Base-by-base conservation (phyloP, 2,329 filamentous ascomycete genomes). In the Fusarium chlamydosporum region DNA sequence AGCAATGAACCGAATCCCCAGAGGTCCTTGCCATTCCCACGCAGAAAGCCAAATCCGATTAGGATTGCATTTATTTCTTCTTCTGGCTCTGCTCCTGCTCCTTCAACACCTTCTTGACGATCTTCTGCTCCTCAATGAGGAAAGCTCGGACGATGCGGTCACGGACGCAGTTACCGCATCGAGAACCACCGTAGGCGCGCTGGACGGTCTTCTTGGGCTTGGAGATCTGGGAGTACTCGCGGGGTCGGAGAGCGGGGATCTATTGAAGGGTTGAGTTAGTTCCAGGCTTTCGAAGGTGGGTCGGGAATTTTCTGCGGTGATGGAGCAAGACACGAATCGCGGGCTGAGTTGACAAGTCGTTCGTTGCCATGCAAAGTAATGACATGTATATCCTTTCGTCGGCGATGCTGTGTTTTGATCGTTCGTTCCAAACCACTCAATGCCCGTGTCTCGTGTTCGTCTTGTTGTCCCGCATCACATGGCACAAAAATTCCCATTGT, bases 101-200 rank as follows among this genome's bases (percentile, higher is more conserved):
- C 92, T 97, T 97, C 83, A 98, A 90, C 79, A 99, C 96, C 93
- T 99, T 99, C 94, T 99, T 99, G 85, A 99, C 96, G 79, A 99
- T 98, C 93, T 99, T 99, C 89, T 99, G 96, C 91, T 99, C 96
- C 89, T 99, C 96, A 76, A 99, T 98, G 83, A 99, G 87, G 91
- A 99, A 99, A 73, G 96, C 96, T 78, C 96, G 93, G 77, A 97
- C 93, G 77, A 99, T 93, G 78, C 96, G 92, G 88, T 99, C 96
- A 84, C 95, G 94, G 77, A 99, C 96, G 85, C 96, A 99, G 89
- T 93, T 96, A 81, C 92, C 94, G 88, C 96, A 99, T 89, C 96
- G 93, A 79, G 94, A 97, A 81, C 96, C 96, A 83, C 96, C 94
- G 84, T 99, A 99, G 80, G 96, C 94, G 79, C 96, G 94, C 88